Evolutionary conservation across 208 protist genomes (phyloP).

Genomic region (Acanthamoeba rhysodes): DNA sequence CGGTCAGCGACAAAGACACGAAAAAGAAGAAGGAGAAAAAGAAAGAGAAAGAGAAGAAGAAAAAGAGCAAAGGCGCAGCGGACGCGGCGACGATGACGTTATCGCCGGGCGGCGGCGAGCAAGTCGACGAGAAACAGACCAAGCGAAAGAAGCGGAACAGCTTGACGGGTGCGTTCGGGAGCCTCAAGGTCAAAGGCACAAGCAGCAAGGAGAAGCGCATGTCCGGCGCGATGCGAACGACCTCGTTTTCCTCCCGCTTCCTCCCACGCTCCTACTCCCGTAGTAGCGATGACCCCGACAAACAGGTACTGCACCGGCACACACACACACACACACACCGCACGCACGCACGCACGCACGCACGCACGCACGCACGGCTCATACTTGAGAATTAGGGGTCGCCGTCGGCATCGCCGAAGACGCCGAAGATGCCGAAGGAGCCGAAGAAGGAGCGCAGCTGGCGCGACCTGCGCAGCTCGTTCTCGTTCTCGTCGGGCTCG

Average conservation of each 20-base stretch:
- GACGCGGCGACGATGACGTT: not conserved
- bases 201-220: constrained; percentile 5
- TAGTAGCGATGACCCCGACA: not conserved
- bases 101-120: not conserved
- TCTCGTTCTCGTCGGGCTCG: not conserved
- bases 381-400: not conserved
- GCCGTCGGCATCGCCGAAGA: not conserved
- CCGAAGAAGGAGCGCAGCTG: constrained; percentile 43
- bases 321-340: not conserved
- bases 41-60: not conserved
- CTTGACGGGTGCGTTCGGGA: constrained; percentile 10
- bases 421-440: not conserved
- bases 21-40: not conserved
- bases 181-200: not conserved
- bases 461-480: constrained; percentile 52
- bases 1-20: not conserved
- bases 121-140: not conserved
- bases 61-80: not conserved
- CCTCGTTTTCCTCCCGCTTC: constrained; percentile 47
- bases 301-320: not conserved
- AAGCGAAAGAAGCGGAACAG: constrained; percentile 42
- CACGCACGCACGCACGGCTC: too few species aligned
- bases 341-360: too few species aligned
- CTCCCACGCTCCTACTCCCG: not conserved
- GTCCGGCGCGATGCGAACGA: not conserved